Percentiles rank a stretch among this genome's conserved stretches.
phyloP scores from a whole-genome alignment of 176 grass and related monocot species.

The Tuctoria greenei region DNA sequence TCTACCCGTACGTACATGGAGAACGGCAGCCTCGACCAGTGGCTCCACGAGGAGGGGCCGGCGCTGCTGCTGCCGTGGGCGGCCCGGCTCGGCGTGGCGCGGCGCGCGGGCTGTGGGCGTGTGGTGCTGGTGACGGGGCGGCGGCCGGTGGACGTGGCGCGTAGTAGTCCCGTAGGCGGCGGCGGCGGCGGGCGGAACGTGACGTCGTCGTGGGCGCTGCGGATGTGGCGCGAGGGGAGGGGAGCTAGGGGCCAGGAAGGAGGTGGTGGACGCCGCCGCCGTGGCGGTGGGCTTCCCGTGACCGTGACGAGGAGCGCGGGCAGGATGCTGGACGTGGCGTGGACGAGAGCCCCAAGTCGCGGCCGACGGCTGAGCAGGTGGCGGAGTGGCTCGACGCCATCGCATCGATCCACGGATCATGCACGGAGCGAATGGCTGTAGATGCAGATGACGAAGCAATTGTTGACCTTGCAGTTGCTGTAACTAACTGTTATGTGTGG shows the following conservation, averaged over 20 bases:
- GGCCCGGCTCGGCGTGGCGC: slow-evolving; percentile 44
- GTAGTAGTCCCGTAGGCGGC: too few species aligned
- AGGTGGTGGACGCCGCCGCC: slow-evolving; percentile 58
- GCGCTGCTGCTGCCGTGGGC: slow-evolving; percentile 40
- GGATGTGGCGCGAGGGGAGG: slow-evolving; percentile 38
- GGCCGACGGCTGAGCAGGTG: slow-evolving; percentile 46
- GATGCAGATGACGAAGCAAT: too few species aligned
- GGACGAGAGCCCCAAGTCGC: slow-evolving; percentile 28
- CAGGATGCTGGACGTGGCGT: slow-evolving; percentile 45
- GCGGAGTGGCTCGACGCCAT: slow-evolving; percentile 43
- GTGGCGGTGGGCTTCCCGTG: too few species aligned
- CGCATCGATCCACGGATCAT: not conserved
- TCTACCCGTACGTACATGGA: slow-evolving; percentile 67
- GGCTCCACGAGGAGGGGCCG: slow-evolving; percentile 49
- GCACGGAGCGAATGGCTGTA: too few species aligned
- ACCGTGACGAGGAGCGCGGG: slow-evolving; percentile 14
- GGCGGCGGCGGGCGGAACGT: slow-evolving; percentile 28
- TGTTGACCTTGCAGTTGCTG: too few species aligned
- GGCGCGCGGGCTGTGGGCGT: slow-evolving; percentile 50
- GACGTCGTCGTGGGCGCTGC: slow-evolving; percentile 45
- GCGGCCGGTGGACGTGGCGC: slow-evolving; percentile 48
- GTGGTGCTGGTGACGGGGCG: slow-evolving; percentile 63
- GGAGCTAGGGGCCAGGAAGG: too few species aligned
- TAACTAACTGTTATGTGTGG: too few species aligned
- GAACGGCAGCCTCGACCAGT: slow-evolving; percentile 68